Conservation (phyloP, 352 stramenopile genomes). For the Phytophthora gonapodyides region DNA sequence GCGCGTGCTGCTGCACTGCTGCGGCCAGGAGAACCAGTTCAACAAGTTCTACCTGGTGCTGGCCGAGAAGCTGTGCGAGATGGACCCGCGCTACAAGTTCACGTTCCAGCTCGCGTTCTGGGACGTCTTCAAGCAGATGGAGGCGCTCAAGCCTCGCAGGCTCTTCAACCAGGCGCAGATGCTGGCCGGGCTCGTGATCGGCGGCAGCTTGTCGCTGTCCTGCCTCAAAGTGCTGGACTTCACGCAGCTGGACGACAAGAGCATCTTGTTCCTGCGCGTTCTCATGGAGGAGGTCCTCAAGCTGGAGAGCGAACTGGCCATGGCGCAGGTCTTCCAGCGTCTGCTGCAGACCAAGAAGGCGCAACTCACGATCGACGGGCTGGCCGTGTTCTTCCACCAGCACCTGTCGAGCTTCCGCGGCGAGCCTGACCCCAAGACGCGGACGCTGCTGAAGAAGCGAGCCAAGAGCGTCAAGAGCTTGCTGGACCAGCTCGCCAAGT, state of each 20-base stretch:
- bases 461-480: conserved; percentile 70
- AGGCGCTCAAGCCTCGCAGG: conserved; percentile 80
- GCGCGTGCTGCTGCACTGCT: conserved; percentile 95
- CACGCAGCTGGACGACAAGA: conserved; percentile 84
- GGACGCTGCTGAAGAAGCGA: conserved; percentile 59
- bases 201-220: conserved; percentile 72
- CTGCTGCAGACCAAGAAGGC: conserved; percentile 83
- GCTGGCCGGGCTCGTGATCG: conserved; percentile 77
- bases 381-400: conserved; percentile 84
- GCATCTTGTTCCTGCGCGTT: conserved; percentile 90
- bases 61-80: conserved; percentile 93
- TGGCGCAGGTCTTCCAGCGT: conserved; percentile 75
- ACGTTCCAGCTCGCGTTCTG: conserved; percentile 97
- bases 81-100: conserved; percentile 95
- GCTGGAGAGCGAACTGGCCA: conserved; percentile 64
- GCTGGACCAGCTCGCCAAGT: conserved; percentile 71
- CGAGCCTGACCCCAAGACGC: conserved; percentile 44
- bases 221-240: conserved; percentile 94
- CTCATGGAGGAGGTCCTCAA: conserved; percentile 76
- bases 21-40: conserved; percentile 85
- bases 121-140: conserved; percentile 96
- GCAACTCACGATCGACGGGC: conserved; percentile 74
- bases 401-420: conserved; percentile 66
- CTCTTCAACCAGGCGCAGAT: conserved; percentile 91
- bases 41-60: conserved; percentile 97